Conservation (phyloP, 2,329 filamentous ascomycete genomes). For the Pseudocercospora cruenta region DNA sequence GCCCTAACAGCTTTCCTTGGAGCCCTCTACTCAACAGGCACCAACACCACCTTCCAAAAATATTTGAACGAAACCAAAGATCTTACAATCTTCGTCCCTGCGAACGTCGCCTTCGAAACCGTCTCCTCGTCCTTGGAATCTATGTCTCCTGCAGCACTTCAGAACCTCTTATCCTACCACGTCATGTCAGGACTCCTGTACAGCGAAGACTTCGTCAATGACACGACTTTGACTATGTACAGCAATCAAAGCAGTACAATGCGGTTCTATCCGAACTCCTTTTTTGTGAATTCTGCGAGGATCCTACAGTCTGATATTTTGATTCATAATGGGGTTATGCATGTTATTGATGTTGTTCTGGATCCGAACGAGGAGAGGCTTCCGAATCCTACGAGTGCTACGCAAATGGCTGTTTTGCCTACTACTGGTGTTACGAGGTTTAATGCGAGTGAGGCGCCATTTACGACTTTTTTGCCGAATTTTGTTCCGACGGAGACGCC, state of each 20-base stretch:
- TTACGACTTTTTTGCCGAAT: slow-evolving; percentile 26
- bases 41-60: slow-evolving; percentile 34
- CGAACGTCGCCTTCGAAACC: slow-evolving; percentile 38
- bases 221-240: slow-evolving; percentile 30
- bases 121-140: slow-evolving; percentile 41
- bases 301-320: slow-evolving; percentile 56
- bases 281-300: slow-evolving; percentile 58
- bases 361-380: slow-evolving; percentile 45
- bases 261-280: slow-evolving; percentile 44
- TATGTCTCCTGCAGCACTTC: slow-evolving; percentile 36
- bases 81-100: slow-evolving; percentile 39
- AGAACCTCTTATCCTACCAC: slow-evolving; percentile 43
- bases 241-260: slow-evolving; percentile 49
- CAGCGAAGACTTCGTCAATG: slow-evolving; percentile 39
- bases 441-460: slow-evolving; percentile 22
- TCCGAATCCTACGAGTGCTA: slow-evolving; percentile 45
- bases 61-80: slow-evolving; percentile 32
- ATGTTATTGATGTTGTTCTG: slow-evolving; percentile 56
- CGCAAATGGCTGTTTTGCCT: slow-evolving; percentile 41
- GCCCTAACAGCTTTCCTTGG: slow-evolving; percentile 54
- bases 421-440: slow-evolving; percentile 14
- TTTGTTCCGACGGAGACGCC: slow-evolving; percentile 18
- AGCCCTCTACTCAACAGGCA: slow-evolving; percentile 49
- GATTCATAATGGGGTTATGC: slow-evolving; percentile 60
- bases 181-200: slow-evolving; percentile 38